Conservation (phyloP, 768 basidiomycete genomes). For the Pluteus cervinus region DNA sequence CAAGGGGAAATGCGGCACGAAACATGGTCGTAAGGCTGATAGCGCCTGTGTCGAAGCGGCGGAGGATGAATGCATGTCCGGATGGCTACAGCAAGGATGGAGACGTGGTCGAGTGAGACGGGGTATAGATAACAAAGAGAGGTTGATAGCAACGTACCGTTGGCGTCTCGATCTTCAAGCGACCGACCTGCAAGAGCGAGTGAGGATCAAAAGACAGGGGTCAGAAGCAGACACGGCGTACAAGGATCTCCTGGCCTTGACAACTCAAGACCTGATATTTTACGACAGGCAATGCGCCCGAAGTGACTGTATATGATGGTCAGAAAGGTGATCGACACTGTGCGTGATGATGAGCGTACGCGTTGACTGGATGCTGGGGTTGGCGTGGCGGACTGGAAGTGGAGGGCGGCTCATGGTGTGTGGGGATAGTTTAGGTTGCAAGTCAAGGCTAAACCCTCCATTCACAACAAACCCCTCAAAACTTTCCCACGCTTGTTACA, state of each 20-base stretch:
- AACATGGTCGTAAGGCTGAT: conserved; percentile 95
- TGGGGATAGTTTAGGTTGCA: conserved; percentile 9
- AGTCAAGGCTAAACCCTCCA: conserved; percentile 13
- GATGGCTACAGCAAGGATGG: conserved; percentile 41
- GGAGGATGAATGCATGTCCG: conserved; percentile 90
- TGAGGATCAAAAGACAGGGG: conserved; percentile 4
- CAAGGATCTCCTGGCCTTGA: conserved; percentile 79
- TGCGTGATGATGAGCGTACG: conserved; percentile 26
- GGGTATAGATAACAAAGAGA: conserved; percentile 1
- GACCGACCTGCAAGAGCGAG: conserved; percentile 55
- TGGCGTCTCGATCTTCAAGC: conserved; percentile 77
- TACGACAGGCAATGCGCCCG: conserved; percentile 53
- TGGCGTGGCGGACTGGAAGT: conserved; percentile 45
- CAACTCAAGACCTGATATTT: conserved; percentile 91
- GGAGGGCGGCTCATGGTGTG: conserved; percentile 39
- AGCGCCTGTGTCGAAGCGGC: conserved; percentile 89
- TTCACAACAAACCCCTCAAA: conserved; percentile 26
- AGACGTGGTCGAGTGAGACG: conserved; percentile 12
- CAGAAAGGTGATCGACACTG: too few species aligned
- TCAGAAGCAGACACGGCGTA: conserved; percentile 5
- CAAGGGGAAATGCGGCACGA: conserved; percentile 86
- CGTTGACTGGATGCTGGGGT: conserved; percentile 40
- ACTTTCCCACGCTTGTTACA: conserved; percentile 28
- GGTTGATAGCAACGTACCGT: conserved; percentile 48
- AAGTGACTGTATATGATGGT: too few species aligned